A percentile compares a stretch with the other conserved stretches of the same genome.
phyloP scores from a whole-genome alignment of 1,139 yeast species.

The Nadsonia starkeyi-henricii region DNA sequence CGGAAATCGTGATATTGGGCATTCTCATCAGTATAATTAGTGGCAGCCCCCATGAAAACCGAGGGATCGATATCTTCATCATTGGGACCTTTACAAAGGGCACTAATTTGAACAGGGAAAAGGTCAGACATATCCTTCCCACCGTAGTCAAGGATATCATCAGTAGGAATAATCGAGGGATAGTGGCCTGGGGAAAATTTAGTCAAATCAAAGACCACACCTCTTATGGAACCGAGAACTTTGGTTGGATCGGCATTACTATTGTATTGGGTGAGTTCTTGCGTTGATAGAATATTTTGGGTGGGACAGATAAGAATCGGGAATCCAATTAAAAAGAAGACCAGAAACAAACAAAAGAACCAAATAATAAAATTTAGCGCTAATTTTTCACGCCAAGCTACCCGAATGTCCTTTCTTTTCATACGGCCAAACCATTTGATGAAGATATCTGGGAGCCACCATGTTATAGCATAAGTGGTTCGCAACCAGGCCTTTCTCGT shows the following conservation, averaged over 20 bases:
- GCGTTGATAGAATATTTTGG: conserved; percentile 24
- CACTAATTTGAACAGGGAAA: conserved; percentile 29
- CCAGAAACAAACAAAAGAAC: conserved; percentile 23
- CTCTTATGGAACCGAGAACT: conserved; percentile 25
- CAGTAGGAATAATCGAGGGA: conserved; percentile 25
- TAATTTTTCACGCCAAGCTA: conserved; percentile 31
- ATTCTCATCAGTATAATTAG: conserved; percentile 25
- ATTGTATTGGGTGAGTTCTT: conserved; percentile 23
- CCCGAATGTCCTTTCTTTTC: conserved; percentile 25
- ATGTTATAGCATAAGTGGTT: conserved; percentile 26
- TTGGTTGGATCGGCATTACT: conserved; percentile 19
- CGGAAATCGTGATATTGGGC: conserved; percentile 30
- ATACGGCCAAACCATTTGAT: conserved; percentile 21
- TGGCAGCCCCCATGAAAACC: conserved; percentile 24
- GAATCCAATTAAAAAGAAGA: conserved; percentile 27
- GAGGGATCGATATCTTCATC: conserved; percentile 21
- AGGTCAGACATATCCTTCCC: conserved; percentile 24
- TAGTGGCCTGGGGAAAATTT: conserved; percentile 27
- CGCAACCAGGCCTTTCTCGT: conserved; percentile 25
- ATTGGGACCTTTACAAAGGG: conserved; percentile 24
- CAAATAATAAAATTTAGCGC: conserved; percentile 30
- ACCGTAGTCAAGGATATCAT: conserved; percentile 23
- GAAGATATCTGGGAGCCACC: conserved; percentile 28
- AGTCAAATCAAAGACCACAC: conserved; percentile 26
- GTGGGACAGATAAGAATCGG: conserved; percentile 29